Conservation (phyloP, 78 protist species). For the Cyanophora paradoxa region DNA sequence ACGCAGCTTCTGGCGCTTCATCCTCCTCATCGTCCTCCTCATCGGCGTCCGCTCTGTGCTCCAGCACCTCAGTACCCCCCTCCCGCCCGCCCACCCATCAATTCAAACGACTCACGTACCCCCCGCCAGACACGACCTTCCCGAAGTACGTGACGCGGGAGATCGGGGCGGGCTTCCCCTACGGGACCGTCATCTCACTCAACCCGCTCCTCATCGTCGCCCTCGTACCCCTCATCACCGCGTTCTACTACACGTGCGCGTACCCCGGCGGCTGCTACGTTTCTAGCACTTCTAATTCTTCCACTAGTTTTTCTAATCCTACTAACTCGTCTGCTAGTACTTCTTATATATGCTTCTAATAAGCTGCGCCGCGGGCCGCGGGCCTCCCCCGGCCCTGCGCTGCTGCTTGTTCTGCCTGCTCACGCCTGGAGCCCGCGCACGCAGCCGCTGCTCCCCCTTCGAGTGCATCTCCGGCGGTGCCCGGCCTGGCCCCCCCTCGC, state of each 20-base stretch:
- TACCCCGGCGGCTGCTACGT: too few species aligned
- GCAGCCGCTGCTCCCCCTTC: too few species aligned
- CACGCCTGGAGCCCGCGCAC: too few species aligned
- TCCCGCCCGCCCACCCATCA: not conserved
- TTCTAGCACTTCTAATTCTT: too few species aligned
- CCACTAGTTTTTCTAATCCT: too few species aligned
- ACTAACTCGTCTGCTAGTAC: too few species aligned
- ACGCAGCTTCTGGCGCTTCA: not conserved
- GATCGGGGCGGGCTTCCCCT: not conserved
- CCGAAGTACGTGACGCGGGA: constrained; percentile 1
- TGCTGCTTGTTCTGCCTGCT: too few species aligned
- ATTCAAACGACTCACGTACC: not conserved
- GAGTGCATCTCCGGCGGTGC: too few species aligned
- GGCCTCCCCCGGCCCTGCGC: not conserved
- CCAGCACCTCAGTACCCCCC: not conserved
- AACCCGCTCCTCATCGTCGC: not conserved
- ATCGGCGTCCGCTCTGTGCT: not conserved
- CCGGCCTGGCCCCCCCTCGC: too few species aligned
- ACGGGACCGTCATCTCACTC: not conserved
- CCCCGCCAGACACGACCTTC: not conserved
- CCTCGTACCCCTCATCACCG: constrained; percentile 1
- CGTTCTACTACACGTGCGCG: not conserved
- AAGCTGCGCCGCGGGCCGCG: too few species aligned
- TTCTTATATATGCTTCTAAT: too few species aligned
- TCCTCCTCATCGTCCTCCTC: not conserved